These are phyloP conservation scores for Kuraishia hungarica DNA, from an alignment of 805 yeast species.

Conservation along the genomic window DNA sequence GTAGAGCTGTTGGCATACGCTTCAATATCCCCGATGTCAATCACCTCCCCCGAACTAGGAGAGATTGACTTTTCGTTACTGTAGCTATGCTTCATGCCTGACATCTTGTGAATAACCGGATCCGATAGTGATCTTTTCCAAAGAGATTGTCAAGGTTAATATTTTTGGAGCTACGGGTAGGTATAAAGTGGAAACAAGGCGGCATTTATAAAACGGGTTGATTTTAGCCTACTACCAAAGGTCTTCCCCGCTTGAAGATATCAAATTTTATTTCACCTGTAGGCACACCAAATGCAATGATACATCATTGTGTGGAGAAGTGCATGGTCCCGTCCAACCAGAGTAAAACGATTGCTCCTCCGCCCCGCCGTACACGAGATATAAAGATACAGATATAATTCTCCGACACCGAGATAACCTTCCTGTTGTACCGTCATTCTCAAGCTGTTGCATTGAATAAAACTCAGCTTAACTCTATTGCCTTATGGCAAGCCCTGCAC, in stretches of 20 bases:
- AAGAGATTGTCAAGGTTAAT: no score
- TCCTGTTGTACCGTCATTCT: neutral
- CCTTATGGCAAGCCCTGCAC: neutral
- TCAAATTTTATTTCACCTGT: neutral
- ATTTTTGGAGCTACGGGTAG: neutral
- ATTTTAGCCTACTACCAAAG: no score
- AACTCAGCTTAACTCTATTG: neutral
- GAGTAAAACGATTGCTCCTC: neutral
- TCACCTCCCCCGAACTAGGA: neutral
- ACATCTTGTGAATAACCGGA: neutral
- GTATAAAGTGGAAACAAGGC: neutral
- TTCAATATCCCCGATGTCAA: neutral
- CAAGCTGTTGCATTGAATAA: neutral
- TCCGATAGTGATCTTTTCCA: no score
- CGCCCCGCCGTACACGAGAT: neutral
- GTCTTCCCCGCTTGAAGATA: neutral
- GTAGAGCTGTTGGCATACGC: neutral
- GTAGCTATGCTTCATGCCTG: neutral
- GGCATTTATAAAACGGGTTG: neutral
- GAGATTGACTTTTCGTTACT: neutral
- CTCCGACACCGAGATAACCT: neutral
- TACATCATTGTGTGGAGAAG: neutral
- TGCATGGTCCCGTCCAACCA: neutral
- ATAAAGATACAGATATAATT: neutral
- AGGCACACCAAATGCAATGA: neutral